Base-by-base conservation (phyloP, 2,329 filamentous ascomycete species). In the Ploettnerulaceae sp. region DNA sequence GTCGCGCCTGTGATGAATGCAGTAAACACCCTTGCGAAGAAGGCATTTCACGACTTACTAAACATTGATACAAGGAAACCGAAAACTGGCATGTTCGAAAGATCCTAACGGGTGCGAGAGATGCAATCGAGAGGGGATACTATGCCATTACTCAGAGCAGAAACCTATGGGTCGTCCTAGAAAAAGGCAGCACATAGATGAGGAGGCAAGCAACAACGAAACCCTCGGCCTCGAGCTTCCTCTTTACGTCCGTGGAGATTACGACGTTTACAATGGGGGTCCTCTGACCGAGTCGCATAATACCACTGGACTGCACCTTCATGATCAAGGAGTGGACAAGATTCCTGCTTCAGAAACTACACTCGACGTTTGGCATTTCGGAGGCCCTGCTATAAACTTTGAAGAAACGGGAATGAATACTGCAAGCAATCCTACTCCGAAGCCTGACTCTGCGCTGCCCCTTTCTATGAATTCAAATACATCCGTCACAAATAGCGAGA, bases 161-260 rank as follows among this genome's bases (percentile, higher is more conserved):
- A 84, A 84, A 64, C 77, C 69, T 31, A 84, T 84, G 80, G 81
- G 81, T 3, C 70, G 81, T 32, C 81, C 81, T 17, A 69, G 79
- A 45, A 84, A 84, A 64, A 69, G 76, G 47, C 71, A 66, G 28
- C 63, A 60, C 38, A 54, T 59, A 24, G 59, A 64, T 12, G 37
- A 47, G 7, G 34, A 44, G 20, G 25, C 25, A 36, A 37, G 42
- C 18, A 20, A 11, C 12, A n/a, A 43, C 7, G 21, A 48, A 22
- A 14, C 32, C n/a, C 35, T 47, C 20, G 51, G 55, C 17, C 17
- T 51, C 17, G 51, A 41, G n/a, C n/a, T 40, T 12, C 15, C 15
- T 12, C 31, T 40, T n/a, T n/a, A n/a, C 15, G 25, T 20, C 9
- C 14, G 17, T 40, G 37, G 12, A 31, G n/a, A n/a, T n/a, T n/a